Conservation (phyloP, 192 early-diverging fungal species). For the Kickxella alabastrina region DNA sequence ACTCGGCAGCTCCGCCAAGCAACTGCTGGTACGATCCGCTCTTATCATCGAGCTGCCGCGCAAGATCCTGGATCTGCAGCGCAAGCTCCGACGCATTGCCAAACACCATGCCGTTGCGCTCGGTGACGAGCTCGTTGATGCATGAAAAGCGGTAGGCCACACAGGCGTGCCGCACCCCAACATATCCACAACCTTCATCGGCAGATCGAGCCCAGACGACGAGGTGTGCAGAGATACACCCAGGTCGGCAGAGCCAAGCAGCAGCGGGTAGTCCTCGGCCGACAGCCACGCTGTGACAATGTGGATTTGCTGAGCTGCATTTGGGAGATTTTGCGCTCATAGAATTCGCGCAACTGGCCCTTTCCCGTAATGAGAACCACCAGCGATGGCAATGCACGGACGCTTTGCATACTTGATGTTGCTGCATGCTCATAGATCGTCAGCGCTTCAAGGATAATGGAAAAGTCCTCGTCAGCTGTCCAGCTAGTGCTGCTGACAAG, state of each 20-base stretch:
- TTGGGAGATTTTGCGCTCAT: conserved; percentile 60
- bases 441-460: conserved; percentile 67
- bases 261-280: conserved; percentile 75
- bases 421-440: conserved; percentile 52
- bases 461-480: conserved; percentile 97
- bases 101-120: conserved; percentile 71
- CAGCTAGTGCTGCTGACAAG: conserved; percentile 88
- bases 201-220: conserved; percentile 93
- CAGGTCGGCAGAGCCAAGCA: conserved; percentile 91
- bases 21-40: conserved; percentile 25
- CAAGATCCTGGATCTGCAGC: conserved; percentile 52
- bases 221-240: conserved; percentile 91
- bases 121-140: conserved; percentile 63
- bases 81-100: conserved; percentile 54
- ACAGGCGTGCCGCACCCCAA: conserved; percentile 94
- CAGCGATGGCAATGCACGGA: conserved; percentile 52
- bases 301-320: conserved; percentile 53
- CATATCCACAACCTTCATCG: conserved; percentile 99
- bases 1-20: conserved; percentile 34
- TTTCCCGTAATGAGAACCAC: conserved; percentile 90
- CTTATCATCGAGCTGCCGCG: conserved; percentile 5
- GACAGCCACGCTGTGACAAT: conserved; percentile 81
- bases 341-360: conserved; percentile 73
- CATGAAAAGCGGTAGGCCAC: conserved; percentile 68
- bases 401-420: conserved; percentile 9